These are phyloP conservation scores for Eleusine coracana DNA, from an alignment of 176 grass and related monocot species.

Conservation along the genomic window DNA sequence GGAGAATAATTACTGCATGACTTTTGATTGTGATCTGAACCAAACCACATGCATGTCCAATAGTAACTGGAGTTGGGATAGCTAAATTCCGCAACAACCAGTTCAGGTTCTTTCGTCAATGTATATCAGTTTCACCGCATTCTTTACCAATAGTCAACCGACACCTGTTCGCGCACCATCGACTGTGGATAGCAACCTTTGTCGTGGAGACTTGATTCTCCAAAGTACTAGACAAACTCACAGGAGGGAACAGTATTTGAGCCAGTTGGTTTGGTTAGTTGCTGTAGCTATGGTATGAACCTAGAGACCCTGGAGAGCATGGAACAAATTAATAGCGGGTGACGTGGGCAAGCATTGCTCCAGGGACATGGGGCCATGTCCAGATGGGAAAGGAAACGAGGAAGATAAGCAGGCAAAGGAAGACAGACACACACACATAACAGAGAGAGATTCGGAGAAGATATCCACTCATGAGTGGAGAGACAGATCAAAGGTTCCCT, in stretches of 20 bases:
- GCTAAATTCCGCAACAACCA: constrained; percentile 21
- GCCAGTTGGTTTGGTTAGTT: neutral
- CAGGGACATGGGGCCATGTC: constrained; percentile 51
- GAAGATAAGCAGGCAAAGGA: constrained; percentile 51
- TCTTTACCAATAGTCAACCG: constrained; percentile 3
- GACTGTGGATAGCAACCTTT: constrained; percentile 20
- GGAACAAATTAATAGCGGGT: constrained; percentile 14
- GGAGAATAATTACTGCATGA: constrained; percentile 13
- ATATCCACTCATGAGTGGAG: constrained; percentile 44
- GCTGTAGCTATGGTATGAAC: constrained; percentile 27
- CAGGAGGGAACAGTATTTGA: neutral
- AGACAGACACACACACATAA: constrained; percentile 22
- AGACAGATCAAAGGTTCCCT: constrained; percentile 10
- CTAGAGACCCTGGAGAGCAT: constrained; percentile 37
- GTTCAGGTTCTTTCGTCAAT: constrained; percentile 4
- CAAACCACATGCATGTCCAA: constrained; percentile 20
- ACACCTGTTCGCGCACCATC: neutral
- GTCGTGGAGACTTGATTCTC: constrained; percentile 16
- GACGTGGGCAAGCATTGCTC: constrained; percentile 46
- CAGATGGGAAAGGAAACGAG: constrained; percentile 48
- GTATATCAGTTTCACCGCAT: constrained; percentile 29
- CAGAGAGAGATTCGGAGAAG: constrained; percentile 21
- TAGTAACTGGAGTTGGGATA: constrained; percentile 27
- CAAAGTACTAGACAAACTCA: neutral
- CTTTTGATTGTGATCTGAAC: constrained; percentile 28